Evolutionary conservation across 768 basidiomycete species (phyloP), one percentile per base, ranked within the genome.

Genomic region (Boletus bicolor): DNA sequence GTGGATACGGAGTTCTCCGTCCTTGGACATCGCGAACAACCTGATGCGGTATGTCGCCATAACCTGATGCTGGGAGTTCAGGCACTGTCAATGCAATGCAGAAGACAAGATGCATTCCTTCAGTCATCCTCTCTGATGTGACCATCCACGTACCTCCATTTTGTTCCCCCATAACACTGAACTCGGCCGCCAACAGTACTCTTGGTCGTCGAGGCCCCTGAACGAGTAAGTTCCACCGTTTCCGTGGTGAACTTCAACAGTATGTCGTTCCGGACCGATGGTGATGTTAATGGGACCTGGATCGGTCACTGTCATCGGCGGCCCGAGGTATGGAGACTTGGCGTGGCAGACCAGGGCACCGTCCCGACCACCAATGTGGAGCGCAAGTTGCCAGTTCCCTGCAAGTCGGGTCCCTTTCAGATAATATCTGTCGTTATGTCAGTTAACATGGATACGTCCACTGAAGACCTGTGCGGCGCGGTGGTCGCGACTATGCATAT

Each of bases 11-110:
- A 71, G 68, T 35, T 69, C 71, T 4, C 70, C 70, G 39, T 71
- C 70, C 49, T 72, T 71, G 37, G 49, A 62, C 34, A 71, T 32
- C 12, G 70, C 71, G 55, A 71, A 61, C 10, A 56, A 43, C 26
- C 67, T 71, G 21, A 68, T 57, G 19, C 70, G 70, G 48, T 72
- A 71, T 11, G 69, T 69, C 1, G 70, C 70, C 26, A 72, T 58
- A 11, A 71, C 51, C n/a, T 58, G 59, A 38, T 56, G 50, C 19
- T 58, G 58, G 4, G 62, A 47, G 44, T 66, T 49, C 34, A 64
- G 46, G 46, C 71, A 73, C 70, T 71, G 34, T 21, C 10, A 7
- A 19, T 21, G 21, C 14, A 30, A n/a, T 2, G 37, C 21, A n/a
- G 12, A 38, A 41, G n/a, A 12, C 35, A n/a, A 28, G 12, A 53